Base-by-base conservation (phyloP, 106 monocot genomes). In the Agapanthus africanus region DNA sequence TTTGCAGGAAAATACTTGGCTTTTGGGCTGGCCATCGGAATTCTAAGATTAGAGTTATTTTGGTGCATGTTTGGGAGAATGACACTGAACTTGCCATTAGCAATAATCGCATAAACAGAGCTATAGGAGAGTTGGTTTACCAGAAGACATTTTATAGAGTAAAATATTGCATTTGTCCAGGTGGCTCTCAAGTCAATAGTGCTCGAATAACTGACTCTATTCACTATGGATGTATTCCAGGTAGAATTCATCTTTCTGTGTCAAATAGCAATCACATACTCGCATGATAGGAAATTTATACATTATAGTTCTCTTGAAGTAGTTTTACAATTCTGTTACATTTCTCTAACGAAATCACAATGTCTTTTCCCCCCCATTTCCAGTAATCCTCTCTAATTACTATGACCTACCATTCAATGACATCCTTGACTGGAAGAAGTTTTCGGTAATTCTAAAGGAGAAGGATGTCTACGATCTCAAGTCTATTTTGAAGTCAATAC, bases 1-100 rank as follows among this genome's bases (percentile, higher is more conserved):
- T 66, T 19, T 81, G 37, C 80, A 97, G 97, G 87, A 92, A 86
- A 40, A 79, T 77, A 46, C 89, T 97, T 73, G 97, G 92, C 40
- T 97, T 97, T 73, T 92, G 97, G 97, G 97, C 91, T 76, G 97
- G 97, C 32, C 86, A 87, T 79, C 84, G 97, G 22, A 97, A 97
- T 68, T 97, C 97, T 40, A 91, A 84, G 74, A 97, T 97, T 68
- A 89, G 97, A 81, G 97, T 97, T 67, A 97, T 89, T 60, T 78
- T 97, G 50, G 88, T 92, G 38, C 88, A 81, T 33, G 76, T 83
- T 16, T 97, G 97, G 97, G 97, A 97, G 78, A 97, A 92, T 72
- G 97, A 97, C 39, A 87, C 97, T 40, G 89, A 92, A 82, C 91
- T 97, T 70, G 92, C 88, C 22, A 97, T 97, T 63, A 92, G 89